Evolutionary conservation across 2,329 filamentous ascomycete genomes (phyloP).

Genomic region (Stagonosporopsis tanaceti): DNA sequence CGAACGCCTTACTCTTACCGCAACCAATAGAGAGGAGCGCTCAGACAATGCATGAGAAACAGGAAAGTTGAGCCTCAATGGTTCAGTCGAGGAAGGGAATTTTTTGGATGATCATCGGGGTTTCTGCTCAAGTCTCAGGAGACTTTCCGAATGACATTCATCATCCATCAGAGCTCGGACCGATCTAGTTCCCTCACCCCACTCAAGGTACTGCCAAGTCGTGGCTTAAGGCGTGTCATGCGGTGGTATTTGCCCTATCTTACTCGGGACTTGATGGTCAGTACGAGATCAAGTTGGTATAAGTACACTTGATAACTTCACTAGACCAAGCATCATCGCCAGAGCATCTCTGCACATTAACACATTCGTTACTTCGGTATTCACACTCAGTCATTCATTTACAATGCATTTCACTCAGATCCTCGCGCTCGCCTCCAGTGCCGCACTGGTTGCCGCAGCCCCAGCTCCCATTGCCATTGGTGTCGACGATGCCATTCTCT

Average conservation of each 20-base stretch:
- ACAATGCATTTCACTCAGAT: conserved; percentile 32
- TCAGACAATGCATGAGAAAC: conserved; percentile 2
- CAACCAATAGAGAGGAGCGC: conserved; percentile 3
- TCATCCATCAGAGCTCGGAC: conserved; percentile 8
- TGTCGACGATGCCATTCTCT: conserved; percentile 38
- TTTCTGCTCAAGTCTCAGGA: neutral
- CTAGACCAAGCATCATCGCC: neutral
- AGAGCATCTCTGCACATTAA: neutral
- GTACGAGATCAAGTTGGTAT: neutral
- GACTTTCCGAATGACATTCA: neutral
- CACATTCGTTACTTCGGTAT: conserved; percentile 8
- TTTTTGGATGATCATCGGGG: neutral
- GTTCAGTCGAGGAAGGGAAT: neutral
- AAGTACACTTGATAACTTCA: conserved; percentile 11
- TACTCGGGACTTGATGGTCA: neutral
- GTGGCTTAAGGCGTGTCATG: neutral
- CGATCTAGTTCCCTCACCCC: conserved; percentile 12
- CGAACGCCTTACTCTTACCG: neutral
- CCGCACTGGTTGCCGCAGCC: conserved; percentile 24
- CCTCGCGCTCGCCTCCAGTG: conserved; percentile 25
- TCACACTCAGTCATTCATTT: conserved; percentile 10
- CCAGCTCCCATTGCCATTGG: conserved; percentile 26
- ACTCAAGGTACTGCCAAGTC: conserved; percentile 19
- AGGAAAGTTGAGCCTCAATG: conserved; percentile 2
- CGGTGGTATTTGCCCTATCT: neutral